phyloP scores from a whole-genome alignment of 2,329 filamentous ascomycete genomes.

The Fusarium austroafricanum region DNA sequence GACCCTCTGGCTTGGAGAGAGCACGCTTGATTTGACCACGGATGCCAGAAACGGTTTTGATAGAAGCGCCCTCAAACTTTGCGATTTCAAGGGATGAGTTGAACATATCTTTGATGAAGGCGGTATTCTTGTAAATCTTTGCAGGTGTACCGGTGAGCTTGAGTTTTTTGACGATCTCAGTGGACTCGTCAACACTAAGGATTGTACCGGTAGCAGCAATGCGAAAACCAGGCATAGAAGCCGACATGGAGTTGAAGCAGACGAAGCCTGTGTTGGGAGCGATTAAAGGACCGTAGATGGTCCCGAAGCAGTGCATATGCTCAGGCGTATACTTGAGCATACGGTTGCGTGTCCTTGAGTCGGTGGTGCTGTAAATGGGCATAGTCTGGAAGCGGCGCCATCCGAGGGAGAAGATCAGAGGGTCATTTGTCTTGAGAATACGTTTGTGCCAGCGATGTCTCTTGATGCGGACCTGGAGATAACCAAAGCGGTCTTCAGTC shows the following conservation, averaged over 20 bases:
- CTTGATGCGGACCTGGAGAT: constrained; percentile 96
- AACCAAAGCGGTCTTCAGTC: constrained; percentile 96
- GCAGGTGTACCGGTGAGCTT: constrained; percentile 94
- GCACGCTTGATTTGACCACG: constrained; percentile 98
- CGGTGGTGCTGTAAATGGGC: constrained; percentile 94
- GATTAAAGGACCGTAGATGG: constrained; percentile 93
- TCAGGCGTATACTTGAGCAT: constrained; percentile 99
- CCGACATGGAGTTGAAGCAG: constrained; percentile 89
- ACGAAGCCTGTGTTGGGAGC: constrained; percentile 97
- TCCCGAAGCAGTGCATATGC: constrained; percentile 98
- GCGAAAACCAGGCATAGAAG: constrained; percentile 88
- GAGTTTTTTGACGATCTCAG: constrained; percentile 99
- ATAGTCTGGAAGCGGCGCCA: constrained; percentile 95
- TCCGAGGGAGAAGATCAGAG: constrained; percentile 94
- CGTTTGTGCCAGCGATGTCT: constrained; percentile 99
- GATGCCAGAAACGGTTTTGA: constrained; percentile 95
- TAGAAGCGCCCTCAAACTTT: constrained; percentile 96
- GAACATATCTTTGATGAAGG: constrained; percentile 99
- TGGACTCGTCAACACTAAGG: constrained; percentile 91
- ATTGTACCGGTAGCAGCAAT: constrained; percentile 96
- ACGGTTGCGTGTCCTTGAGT: constrained; percentile 91
- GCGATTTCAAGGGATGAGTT: constrained; percentile 91
- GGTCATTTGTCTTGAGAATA: constrained; percentile 98
- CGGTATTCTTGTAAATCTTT: constrained; percentile 99
- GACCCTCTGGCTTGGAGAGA: constrained; percentile 90